These are phyloP conservation scores for Turnera subulata DNA, from an alignment of 345 rosid genomes.

Conservation along the genomic window DNA sequence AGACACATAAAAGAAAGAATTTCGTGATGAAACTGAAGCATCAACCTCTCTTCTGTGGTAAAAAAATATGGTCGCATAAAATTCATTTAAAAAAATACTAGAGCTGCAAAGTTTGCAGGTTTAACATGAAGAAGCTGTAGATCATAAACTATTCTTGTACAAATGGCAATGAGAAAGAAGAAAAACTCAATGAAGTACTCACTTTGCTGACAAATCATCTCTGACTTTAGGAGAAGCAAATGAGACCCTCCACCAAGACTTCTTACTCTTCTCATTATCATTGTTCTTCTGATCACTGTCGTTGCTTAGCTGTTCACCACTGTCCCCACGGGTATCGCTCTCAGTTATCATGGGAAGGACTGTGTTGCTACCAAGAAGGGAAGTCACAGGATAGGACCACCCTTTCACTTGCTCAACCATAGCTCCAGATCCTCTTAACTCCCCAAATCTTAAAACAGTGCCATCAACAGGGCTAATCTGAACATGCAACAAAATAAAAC, in stretches of 20 bases:
- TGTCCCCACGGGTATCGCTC: slow-evolving; percentile 31
- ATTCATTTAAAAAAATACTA: neutral
- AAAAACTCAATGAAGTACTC: slow-evolving; percentile 10
- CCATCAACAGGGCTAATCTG: slow-evolving; percentile 99
- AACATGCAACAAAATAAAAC: slow-evolving; percentile 9
- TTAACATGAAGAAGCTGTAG: neutral
- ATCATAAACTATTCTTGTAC: too few species aligned
- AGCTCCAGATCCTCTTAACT: slow-evolving; percentile 72
- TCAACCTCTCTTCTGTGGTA: slow-evolving; percentile 3
- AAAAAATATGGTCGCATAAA: neutral
- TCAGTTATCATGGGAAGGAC: slow-evolving; percentile 59
- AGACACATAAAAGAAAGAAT: too few species aligned
- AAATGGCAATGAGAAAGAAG: neutral
- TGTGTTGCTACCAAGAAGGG: slow-evolving; percentile 83
- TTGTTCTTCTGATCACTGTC: slow-evolving; percentile 37
- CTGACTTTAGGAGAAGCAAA: slow-evolving; percentile 76
- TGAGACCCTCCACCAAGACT: slow-evolving; percentile 80
- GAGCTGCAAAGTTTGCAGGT: neutral
- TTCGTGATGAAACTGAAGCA: neutral
- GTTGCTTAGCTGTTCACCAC: slow-evolving; percentile 31
- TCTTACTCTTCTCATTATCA: slow-evolving; percentile 40
- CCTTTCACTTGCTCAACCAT: slow-evolving; percentile 99
- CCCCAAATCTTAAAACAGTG: slow-evolving; percentile 71
- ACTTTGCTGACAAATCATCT: slow-evolving; percentile 51
- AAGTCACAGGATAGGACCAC: slow-evolving; percentile 68